Conservation (phyloP, 2,329 filamentous ascomycete genomes). For the Penicillium sp. region DNA sequence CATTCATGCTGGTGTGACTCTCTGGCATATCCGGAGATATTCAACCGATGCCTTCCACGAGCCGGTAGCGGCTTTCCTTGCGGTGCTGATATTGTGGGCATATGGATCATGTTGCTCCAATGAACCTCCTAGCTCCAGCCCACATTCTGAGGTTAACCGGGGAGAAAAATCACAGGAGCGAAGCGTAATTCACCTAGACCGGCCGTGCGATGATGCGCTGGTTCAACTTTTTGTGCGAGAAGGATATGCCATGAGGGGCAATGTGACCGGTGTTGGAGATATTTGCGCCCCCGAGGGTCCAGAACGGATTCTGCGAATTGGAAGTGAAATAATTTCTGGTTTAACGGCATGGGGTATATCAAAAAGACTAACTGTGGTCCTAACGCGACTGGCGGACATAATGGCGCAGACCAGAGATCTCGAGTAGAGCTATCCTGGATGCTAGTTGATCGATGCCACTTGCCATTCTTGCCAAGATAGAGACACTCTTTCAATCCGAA, state of each 20-base stretch:
- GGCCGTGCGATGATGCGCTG: slow-evolving; percentile 62
- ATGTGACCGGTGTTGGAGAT: slow-evolving; percentile 59
- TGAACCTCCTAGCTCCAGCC: slow-evolving; percentile 36
- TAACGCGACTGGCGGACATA: slow-evolving; percentile 38
- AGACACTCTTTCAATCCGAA: too few species aligned
- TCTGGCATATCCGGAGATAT: slow-evolving; percentile 59
- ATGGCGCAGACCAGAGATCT: slow-evolving; percentile 11
- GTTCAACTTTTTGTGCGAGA: slow-evolving; percentile 60
- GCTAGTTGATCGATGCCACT: background rate
- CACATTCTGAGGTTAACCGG: slow-evolving; percentile 4
- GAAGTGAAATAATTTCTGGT: slow-evolving; percentile 41
- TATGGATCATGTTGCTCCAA: slow-evolving; percentile 44
- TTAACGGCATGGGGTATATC: slow-evolving; percentile 43
- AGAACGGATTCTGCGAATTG: slow-evolving; percentile 42
- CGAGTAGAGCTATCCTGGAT: slow-evolving; percentile 8
- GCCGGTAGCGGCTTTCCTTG: slow-evolving; percentile 50
- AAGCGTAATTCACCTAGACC: slow-evolving; percentile 57
- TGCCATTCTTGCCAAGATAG: background rate
- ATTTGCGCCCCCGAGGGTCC: slow-evolving; percentile 47
- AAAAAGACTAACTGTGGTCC: slow-evolving; percentile 35
- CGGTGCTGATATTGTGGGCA: slow-evolving; percentile 54
- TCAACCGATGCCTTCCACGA: slow-evolving; percentile 55
- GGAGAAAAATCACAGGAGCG: slow-evolving; percentile 36
- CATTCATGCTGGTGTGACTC: slow-evolving; percentile 57
- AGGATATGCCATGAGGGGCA: slow-evolving; percentile 55